A percentile compares a stretch with the other conserved stretches of the same genome.
Conservation (phyloP, 805 yeast species). For the Lipomyces starkeyi region DNA sequence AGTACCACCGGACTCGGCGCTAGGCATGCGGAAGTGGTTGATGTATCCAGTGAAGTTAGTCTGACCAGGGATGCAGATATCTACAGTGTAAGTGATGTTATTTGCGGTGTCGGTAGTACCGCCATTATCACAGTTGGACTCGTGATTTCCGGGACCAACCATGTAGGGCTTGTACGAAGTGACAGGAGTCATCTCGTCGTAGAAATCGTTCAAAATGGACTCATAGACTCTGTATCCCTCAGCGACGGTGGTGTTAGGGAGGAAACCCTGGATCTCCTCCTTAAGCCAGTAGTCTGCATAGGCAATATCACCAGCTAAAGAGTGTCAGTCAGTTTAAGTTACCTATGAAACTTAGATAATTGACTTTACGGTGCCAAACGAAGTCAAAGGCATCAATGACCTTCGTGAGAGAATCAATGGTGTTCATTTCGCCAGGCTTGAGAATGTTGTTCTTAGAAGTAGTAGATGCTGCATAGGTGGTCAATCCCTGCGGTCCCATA, state of each 20-base stretch:
- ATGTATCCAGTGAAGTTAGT: conserved; percentile 41
- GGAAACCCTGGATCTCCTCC: conserved; percentile 32
- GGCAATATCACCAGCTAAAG: conserved; percentile 44
- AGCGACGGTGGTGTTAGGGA: conserved; percentile 25
- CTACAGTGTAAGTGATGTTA: conserved; percentile 31
- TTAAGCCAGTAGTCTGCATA: conserved; percentile 46
- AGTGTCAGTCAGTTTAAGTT: conserved; percentile 28
- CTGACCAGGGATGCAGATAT: conserved; percentile 39
- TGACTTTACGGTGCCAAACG: conserved; percentile 28
- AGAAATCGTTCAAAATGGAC: conserved; percentile 32
- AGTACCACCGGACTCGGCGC: conserved; percentile 37
- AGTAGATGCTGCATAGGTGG: conserved; percentile 5
- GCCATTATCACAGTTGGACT: conserved; percentile 36
- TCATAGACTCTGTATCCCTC: conserved; percentile 25
- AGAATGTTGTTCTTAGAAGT: conserved; percentile 23
- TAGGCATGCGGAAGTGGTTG: conserved; percentile 43
- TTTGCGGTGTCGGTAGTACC: conserved; percentile 22
- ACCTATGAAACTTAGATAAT: conserved; percentile 12
- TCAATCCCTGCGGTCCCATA: conserved; percentile 32
- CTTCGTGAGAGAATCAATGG: conserved; percentile 35
- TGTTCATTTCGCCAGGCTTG: conserved; percentile 23
- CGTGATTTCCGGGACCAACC: conserved; percentile 41
- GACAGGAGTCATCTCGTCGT: conserved; percentile 35
- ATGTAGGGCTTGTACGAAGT: conserved; percentile 35
- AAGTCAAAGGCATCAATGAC: conserved; percentile 29